Evolutionary conservation across 176 grass and related monocot species (phyloP), one percentile per base, ranked within the genome.

Genomic region (Oryza glaberrima): DNA sequence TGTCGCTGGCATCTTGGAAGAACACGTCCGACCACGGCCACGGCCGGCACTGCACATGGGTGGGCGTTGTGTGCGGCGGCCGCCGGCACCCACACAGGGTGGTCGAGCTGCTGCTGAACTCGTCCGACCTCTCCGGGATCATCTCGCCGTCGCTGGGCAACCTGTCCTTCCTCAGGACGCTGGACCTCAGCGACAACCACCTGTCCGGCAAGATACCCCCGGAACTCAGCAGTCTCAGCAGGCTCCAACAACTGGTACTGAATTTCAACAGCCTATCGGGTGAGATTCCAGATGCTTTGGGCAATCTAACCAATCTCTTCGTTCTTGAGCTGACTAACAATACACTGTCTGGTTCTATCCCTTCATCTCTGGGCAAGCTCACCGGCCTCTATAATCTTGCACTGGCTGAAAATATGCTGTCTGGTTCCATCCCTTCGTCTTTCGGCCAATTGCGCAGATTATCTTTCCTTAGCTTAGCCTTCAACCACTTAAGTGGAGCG

Each of bases 1-100:
- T n/a, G 58, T 19, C 41, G 12, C 73, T 88, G 46, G 44, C 61
- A 1, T 87, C 76, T 9, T 88, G 85, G 25, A 25, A 22, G 85
- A 91, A 85, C 20, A 13, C n/a, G 16, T 70, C 85, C 25, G 25
- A 22, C 22, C 22, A 22, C 40, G 40, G 34, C 34, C 5, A 41
- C 16, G 23, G 48, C 11, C 70, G 23, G 23, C 46, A 78, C 67
- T 92, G 86, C 58, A 64, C n/a, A 1, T 92, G 86, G 82, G 11
- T 10, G 12, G 90, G 86, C 0, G 67, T 92, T 35, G 16, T 6
- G 13, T 25, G 34, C 34, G 34, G 34, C 34, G 34, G 34, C 34
- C 34, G 34, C 34, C 34, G 34, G 34, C 34, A 35, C 34, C 34
- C 34, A 3, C 34, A 35, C 34, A 35, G 34, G 34, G 34, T 35